Evolutionary conservation across 1,139 yeast species (phyloP).

Genomic region (Hanseniaspora uvarum): DNA sequence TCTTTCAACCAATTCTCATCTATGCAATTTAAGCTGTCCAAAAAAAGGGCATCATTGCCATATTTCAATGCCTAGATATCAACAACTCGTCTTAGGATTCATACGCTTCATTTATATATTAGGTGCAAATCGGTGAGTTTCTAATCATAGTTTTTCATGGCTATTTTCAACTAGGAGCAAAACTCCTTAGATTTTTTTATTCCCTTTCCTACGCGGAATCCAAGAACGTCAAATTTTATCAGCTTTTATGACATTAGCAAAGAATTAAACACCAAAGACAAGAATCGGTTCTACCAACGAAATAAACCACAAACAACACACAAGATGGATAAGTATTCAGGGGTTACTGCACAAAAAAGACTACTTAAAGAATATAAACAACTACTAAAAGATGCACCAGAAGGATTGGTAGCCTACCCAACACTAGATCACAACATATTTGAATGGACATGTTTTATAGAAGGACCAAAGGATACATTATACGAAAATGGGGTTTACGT

Average conservation of each 20-base stretch:
- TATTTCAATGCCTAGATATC: too few species aligned
- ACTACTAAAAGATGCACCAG: slow-evolving; percentile 76
- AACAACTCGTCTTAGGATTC: too few species aligned
- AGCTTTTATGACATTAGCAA: neutral
- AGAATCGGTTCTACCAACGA: neutral
- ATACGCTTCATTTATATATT: too few species aligned
- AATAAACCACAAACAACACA: neutral
- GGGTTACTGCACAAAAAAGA: slow-evolving; percentile 72
- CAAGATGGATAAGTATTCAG: slow-evolving; percentile 25
- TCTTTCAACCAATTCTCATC: too few species aligned
- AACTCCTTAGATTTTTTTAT: too few species aligned
- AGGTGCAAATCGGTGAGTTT: too few species aligned
- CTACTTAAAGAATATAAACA: slow-evolving; percentile 83
- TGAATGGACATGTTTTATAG: slow-evolving; percentile 81
- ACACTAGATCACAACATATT: slow-evolving; percentile 69
- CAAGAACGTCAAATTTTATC: neutral
- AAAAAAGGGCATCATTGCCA: too few species aligned
- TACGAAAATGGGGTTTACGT: slow-evolving; percentile 91
- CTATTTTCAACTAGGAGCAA: too few species aligned
- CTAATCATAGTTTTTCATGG: too few species aligned
- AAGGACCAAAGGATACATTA: slow-evolving; percentile 89
- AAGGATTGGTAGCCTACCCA: slow-evolving; percentile 93
- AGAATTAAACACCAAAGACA: neutral
- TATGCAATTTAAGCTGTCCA: too few species aligned
- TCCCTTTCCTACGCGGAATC: too few species aligned